These are phyloP conservation scores for Porphyrellus cyaneotinctus DNA, from an alignment of 768 basidiomycete species.

Conservation along the genomic window DNA sequence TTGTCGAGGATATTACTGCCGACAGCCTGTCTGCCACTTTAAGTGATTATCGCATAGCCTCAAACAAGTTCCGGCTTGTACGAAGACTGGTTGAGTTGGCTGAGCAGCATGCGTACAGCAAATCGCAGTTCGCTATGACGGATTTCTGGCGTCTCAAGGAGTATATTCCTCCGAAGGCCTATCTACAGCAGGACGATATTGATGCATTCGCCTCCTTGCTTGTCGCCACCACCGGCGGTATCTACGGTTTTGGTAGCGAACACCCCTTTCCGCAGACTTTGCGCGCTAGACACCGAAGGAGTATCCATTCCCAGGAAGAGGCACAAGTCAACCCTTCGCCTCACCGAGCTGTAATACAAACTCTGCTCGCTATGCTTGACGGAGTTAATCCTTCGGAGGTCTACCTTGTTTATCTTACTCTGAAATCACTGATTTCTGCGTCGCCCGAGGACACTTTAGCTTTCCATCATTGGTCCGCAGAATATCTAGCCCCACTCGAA, in stretches of 20 bases:
- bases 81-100: constrained; percentile 56
- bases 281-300: constrained; percentile 34
- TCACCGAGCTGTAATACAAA: constrained; percentile 48
- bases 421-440: constrained; percentile 53
- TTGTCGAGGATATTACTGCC: constrained; percentile 44
- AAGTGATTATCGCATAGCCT: constrained; percentile 53
- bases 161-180: constrained; percentile 54
- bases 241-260: constrained; percentile 58
- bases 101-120: constrained; percentile 34
- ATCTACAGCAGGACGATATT: constrained; percentile 64
- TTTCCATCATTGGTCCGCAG: constrained; percentile 33
- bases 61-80: constrained; percentile 76
- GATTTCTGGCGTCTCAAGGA: constrained; percentile 87
- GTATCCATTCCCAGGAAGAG: constrained; percentile 12
- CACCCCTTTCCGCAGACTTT: constrained; percentile 41
- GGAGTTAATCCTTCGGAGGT: constrained; percentile 45
- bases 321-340: constrained; percentile 29
- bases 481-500: constrained; percentile 43
- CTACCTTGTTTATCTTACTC: constrained; percentile 57
- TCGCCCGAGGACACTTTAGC: constrained; percentile 29
- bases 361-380: constrained; percentile 57
- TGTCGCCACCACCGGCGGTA: constrained; percentile 51
- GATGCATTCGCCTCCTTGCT: constrained; percentile 70
- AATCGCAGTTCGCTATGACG: constrained; percentile 46
- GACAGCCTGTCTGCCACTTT: constrained; percentile 52